phyloP scores from a whole-genome alignment of 345 rosid species.

The Citrus australasica region DNA sequence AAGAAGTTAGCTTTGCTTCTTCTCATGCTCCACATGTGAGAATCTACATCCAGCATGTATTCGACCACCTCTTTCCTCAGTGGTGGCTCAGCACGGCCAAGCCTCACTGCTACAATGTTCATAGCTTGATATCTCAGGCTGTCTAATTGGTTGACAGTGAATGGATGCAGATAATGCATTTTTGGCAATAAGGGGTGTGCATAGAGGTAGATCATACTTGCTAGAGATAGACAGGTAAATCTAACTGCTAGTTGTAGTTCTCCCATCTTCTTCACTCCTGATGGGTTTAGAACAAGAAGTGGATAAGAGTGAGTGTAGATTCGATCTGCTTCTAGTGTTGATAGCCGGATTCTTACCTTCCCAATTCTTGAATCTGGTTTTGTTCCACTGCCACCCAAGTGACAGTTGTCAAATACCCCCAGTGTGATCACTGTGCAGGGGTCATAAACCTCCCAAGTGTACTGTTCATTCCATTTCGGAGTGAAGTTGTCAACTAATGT shows the following conservation, averaged over 20 bases:
- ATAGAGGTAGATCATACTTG: constrained; percentile 67
- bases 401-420: constrained; percentile 83
- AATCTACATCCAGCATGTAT: constrained; percentile 92
- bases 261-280: constrained; percentile 88
- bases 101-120: constrained; percentile 70
- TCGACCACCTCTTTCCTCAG: constrained; percentile 81
- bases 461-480: constrained; percentile 91
- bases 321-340: constrained; percentile 67
- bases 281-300: constrained; percentile 60
- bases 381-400: constrained; percentile 53
- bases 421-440: constrained; percentile 78
- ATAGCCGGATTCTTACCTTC: constrained; percentile 71
- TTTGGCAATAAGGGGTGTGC: constrained; percentile 77
- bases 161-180: constrained; percentile 86
- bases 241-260: constrained; percentile 74
- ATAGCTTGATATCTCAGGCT: constrained; percentile 75
- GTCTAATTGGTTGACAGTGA: constrained; percentile 79
- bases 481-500: constrained; percentile 61
- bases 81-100: constrained; percentile 78
- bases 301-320: constrained; percentile 80
- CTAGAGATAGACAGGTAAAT: constrained; percentile 71
- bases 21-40: constrained; percentile 95
- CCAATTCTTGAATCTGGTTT: constrained; percentile 69
- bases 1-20: constrained; percentile 93
- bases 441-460: constrained; percentile 88